Percentiles rank a stretch among this genome's conserved stretches.
These are phyloP conservation scores for Termitomyces sp. DNA, from an alignment of 1,284 basidiomycete species.

Conservation along the genomic window DNA sequence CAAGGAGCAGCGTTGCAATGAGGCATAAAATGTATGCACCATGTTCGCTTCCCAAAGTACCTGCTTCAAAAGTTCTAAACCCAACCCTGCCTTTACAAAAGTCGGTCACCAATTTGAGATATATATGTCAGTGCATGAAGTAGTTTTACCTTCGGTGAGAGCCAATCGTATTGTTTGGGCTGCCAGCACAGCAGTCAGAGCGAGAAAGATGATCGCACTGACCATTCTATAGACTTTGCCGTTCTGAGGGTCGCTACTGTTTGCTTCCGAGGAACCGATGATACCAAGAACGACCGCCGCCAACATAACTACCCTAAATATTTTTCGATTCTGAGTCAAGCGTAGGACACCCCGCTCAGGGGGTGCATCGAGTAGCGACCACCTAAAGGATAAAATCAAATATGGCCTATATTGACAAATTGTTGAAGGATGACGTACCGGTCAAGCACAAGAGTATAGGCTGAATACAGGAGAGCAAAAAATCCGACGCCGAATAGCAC, in stretches of 20 bases:
- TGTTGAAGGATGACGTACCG: conserved; percentile 4
- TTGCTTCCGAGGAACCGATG: conserved; percentile 21
- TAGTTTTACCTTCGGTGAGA: conserved; percentile 13
- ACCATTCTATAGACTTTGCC: conserved; percentile 26
- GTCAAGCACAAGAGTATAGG: conserved; percentile 34
- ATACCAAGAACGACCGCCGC: conserved; percentile 37
- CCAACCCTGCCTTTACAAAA: conserved; percentile 3
- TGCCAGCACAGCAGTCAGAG: conserved; percentile 34
- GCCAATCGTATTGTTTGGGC: conserved; percentile 33
- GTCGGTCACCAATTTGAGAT: not conserved
- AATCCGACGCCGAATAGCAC: conserved; percentile 34
- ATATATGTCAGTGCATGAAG: not conserved
- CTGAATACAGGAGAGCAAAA: conserved; percentile 34
- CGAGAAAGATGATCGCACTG: conserved; percentile 41
- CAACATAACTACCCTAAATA: conserved; percentile 30
- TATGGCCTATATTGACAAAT: too few species aligned
- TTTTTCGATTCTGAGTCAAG: conserved; percentile 25
- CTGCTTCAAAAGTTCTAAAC: conserved; percentile 3
- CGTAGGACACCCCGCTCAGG: conserved; percentile 20
- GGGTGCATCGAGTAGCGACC: conserved; percentile 10
- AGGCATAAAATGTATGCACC: conserved; percentile 30
- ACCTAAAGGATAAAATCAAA: not conserved
- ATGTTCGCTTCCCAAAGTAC: conserved; percentile 24
- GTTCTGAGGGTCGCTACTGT: conserved; percentile 3
- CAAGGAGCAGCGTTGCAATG: conserved; percentile 34